Evolutionary conservation across 805 yeast species (phyloP), one percentile per base, ranked within the genome.

Genomic region (Yamadazyma insecticola): DNA sequence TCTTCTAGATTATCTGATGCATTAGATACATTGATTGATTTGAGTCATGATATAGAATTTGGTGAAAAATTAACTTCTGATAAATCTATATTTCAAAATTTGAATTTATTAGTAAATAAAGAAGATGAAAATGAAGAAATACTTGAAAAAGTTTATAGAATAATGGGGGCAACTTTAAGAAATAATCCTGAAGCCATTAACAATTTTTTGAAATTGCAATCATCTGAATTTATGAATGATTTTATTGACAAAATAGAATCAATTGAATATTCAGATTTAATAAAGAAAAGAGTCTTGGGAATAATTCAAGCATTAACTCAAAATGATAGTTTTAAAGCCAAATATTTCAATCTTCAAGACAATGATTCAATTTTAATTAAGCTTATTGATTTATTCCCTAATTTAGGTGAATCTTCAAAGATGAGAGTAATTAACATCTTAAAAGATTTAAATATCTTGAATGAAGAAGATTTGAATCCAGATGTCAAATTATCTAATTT

Each of bases 81-180:
- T 15, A 51, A 59, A 7, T 44, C 47, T 2, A 38, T 61, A 8
- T 53, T 70, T 22, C 33, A 51, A 7, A 46, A 49, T 3, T 45
- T 74, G 18, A 29, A 63, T 17, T 42, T 48, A 2, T 22, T 60
- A 3, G 44, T 50, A 2, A 32, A 31, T 14, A 13, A 30, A 27
- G n/a, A 27, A 3, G 32, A 36, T 29, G 26, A 34, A 28, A 5
- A 6, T 24, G 6, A 7, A 26, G 19, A 7, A 16, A 26, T 18
- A 4, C 15, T 19, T 2, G 92, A 86, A 35, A 45, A 71, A 26
- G 53, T 77, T 1, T 70, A 76, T 10, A 63, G 87, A 38, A 63
- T 81, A 17, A 60, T 88, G 36, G 79, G 83, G 0, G 68, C 85
- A 4, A 56, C 89, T 4, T 53, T 87, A 26, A 68, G 96, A 45